Evolutionary conservation across 2,329 filamentous ascomycete species (phyloP), one percentile per base, ranked within the genome.

Genomic region (Seiridium unicorne): DNA sequence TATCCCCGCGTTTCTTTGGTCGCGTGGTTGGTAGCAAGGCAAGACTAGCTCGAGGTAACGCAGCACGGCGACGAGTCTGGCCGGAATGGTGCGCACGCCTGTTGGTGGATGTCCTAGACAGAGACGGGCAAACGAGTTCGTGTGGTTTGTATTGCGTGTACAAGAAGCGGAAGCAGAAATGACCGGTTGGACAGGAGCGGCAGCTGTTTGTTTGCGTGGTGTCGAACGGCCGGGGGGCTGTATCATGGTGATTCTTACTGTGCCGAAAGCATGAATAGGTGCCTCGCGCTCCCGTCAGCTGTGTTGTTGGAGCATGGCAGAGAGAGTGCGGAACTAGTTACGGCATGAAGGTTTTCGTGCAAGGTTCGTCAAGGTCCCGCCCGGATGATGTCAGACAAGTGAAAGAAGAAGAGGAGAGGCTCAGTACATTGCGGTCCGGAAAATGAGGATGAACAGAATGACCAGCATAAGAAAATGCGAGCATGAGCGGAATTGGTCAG

Each of bases 361-460:
- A 35, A 26, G 35, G 26, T 55, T 55, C 31, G 26, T 32, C 26
- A 42, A 57, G 13, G 34, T 18, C 32, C 55, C 44, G 40, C 34
- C 34, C 10, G 34, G 44, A 58, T 58, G 55, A 58, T 58, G 55
- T 58, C 55, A 58, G 44, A 51, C 18, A 40, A 31, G 35, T 32
- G n/a, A 53, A 38, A n/a, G 31, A n/a, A 38, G 34, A 5, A 35
- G 32, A 47, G 31, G 32, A 7, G 9, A 42, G 18, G 40, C 54
- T 18, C 18, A n/a, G 54, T 31, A 38, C 18, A 11, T 13, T 26
- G 31, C 9, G 7, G 36, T 11, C n/a, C 26, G 13, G 38, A 54
- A 59, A 53, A 59, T 59, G 48, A 59, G 49, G 57, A 59, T 54
- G 48, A 40, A 46, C 57, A 51, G 18, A 36, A 58, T 55, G 44